These are phyloP conservation scores for Fragilaria radians DNA, from an alignment of 108 stramenopile genomes.

Conservation along the genomic window DNA sequence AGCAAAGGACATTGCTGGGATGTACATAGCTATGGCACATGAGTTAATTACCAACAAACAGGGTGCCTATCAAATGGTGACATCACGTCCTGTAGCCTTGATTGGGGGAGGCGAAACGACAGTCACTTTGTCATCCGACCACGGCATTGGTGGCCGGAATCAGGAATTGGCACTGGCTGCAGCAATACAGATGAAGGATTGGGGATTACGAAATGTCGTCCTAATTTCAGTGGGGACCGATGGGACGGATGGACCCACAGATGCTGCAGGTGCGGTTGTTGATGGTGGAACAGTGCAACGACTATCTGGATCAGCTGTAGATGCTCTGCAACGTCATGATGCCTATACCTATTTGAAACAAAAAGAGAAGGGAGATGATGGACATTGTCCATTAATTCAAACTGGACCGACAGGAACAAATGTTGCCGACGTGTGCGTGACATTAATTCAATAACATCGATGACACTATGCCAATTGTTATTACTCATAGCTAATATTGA, in stretches of 20 bases:
- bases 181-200: constrained; percentile 42
- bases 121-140: constrained; percentile 51
- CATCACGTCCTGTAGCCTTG: constrained; percentile 49
- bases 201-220: constrained; percentile 60
- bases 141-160: constrained; percentile 84
- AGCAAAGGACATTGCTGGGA: constrained; percentile 58
- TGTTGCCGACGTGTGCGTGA: constrained; percentile 80
- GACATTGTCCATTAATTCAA: constrained; percentile 31
- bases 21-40: constrained; percentile 66
- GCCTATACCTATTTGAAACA: constrained; percentile 53
- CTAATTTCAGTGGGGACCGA: constrained; percentile 76
- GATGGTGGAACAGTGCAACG: constrained; percentile 50
- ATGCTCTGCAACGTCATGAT: constrained; percentile 57
- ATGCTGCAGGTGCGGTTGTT: constrained; percentile 87
- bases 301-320: constrained; percentile 23
- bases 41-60: constrained; percentile 17
- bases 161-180: constrained; percentile 79
- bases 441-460: constrained; percentile 31
- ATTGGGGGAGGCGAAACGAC: constrained; percentile 88
- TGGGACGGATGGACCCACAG: constrained; percentile 87
- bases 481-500: background rate
- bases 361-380: constrained; percentile 7
- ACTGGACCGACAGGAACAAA: constrained; percentile 86
- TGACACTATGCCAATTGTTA: background rate
- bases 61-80: constrained; percentile 16